Percentiles rank a stretch among this genome's conserved stretches.
These are phyloP conservation scores for Thyridium curvatum DNA, from an alignment of 2,329 filamentous ascomycete genomes.

Conservation along the genomic window DNA sequence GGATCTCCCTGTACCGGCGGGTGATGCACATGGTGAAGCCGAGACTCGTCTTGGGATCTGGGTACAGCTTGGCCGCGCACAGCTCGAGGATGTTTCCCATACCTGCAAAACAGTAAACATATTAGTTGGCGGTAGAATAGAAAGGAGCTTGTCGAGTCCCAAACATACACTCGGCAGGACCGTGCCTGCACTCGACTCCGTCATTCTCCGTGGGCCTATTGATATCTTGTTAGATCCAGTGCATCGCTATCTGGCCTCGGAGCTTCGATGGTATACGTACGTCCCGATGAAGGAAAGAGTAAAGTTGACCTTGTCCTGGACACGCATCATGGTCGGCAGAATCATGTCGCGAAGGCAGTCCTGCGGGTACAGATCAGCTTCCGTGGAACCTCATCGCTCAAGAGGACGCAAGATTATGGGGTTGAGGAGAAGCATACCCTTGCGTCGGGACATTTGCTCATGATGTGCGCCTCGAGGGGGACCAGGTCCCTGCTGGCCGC, in stretches of 20 bases:
- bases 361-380: too few species aligned
- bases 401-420: neutral
- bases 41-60: constrained; percentile 79
- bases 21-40: constrained; percentile 91
- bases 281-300: constrained; percentile 83
- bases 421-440: constrained; percentile 33
- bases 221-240: too few species aligned
- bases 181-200: constrained; percentile 83
- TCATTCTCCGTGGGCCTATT: constrained; percentile 65
- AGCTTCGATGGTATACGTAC: constrained; percentile 33
- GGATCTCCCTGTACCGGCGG: constrained; percentile 69
- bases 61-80: constrained; percentile 77
- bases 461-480: constrained; percentile 88
- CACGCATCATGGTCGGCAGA: constrained; percentile 77
- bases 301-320: constrained; percentile 84
- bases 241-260: constrained; percentile 1
- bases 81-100: constrained; percentile 93
- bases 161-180: constrained; percentile 65
- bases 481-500: constrained; percentile 37
- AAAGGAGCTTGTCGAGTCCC: neutral
- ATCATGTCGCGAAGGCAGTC: constrained; percentile 77
- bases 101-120: constrained; percentile 27
- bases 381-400: neutral
- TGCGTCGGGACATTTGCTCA: constrained; percentile 95
- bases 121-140: neutral